Evolutionary conservation across 345 rosid species (phyloP).

Genomic region (Nasturtium officinale): DNA sequence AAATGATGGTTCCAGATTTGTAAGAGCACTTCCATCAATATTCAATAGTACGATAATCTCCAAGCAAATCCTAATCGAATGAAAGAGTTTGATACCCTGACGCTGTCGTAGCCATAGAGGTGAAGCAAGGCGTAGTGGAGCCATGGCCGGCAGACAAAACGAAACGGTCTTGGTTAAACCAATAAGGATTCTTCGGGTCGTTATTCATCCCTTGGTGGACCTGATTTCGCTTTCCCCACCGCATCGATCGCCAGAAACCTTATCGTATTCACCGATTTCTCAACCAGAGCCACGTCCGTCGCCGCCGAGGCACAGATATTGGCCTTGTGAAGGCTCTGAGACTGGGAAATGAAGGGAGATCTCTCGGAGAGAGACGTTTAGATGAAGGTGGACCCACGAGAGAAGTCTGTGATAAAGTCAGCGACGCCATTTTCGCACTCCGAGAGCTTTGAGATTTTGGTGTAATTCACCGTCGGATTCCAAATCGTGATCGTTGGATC

Average conservation of each 20-base stretch:
- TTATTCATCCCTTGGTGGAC: conserved; percentile 84
- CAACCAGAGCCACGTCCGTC: too few relatives aligned
- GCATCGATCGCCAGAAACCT: conserved; percentile 59
- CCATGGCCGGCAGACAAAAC: conserved; percentile 96
- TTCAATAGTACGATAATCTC: too few relatives aligned
- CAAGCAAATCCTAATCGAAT: too few relatives aligned
- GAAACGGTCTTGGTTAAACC: conserved; percentile 99
- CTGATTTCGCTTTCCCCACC: conserved; percentile 60
- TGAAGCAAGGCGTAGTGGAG: conserved; percentile 91
- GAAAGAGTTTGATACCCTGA: too few relatives aligned
- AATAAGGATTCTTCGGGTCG: conserved; percentile 94
- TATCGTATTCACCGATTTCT: conserved; percentile 51
- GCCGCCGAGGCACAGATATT: too few relatives aligned
- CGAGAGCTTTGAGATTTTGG: too few relatives aligned
- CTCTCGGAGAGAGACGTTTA: conserved; percentile 21
- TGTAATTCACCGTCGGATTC: too few relatives aligned
- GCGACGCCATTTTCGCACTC: conserved; percentile 52
- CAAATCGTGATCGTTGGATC: conserved; percentile 23
- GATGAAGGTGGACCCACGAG: conserved; percentile 49
- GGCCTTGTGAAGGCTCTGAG: conserved; percentile 52
- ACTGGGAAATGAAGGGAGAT: conserved; percentile 45
- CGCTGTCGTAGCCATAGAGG: conserved; percentile 95
- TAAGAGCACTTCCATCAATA: too few relatives aligned
- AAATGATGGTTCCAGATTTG: too few relatives aligned
- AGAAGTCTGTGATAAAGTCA: conserved; percentile 58